These are phyloP conservation scores for Phytophthora vignae DNA, from an alignment of 352 stramenopile genomes.

Conservation along the genomic window DNA sequence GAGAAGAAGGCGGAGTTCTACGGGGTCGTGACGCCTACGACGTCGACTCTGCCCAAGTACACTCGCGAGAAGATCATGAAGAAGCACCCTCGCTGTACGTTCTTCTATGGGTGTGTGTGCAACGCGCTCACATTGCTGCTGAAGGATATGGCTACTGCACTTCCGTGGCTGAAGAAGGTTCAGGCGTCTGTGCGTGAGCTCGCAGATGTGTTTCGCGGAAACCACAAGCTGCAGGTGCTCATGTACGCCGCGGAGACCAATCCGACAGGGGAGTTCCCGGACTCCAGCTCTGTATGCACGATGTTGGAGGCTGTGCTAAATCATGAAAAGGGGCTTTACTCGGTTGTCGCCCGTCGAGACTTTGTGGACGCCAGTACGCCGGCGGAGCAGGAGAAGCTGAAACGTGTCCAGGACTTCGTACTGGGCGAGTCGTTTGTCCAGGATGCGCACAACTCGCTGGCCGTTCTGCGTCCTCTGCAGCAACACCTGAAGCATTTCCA, in stretches of 20 bases:
- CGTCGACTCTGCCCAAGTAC: constrained; percentile 43
- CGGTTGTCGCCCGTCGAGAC: constrained; percentile 61
- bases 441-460: constrained; percentile 64
- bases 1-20: constrained; percentile 64
- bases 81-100: constrained; percentile 63
- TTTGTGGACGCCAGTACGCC: constrained; percentile 57
- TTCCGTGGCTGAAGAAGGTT: constrained; percentile 60
- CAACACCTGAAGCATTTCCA: constrained; percentile 61
- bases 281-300: constrained; percentile 40
- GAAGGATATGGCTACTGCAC: constrained; percentile 53
- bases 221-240: constrained; percentile 50
- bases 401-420: constrained; percentile 73
- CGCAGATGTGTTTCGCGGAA: constrained; percentile 51
- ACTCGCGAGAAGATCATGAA: constrained; percentile 64
- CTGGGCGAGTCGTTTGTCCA: constrained; percentile 67
- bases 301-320: constrained; percentile 60
- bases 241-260: constrained; percentile 22
- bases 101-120: constrained; percentile 73
- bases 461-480: constrained; percentile 64
- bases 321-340: constrained; percentile 60
- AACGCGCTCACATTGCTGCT: constrained; percentile 60
- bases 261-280: constrained; percentile 30
- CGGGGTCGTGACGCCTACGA: constrained; percentile 61
- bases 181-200: constrained; percentile 50
- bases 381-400: constrained; percentile 55